phyloP scores from a whole-genome alignment of 345 rosid species.

The Ailanthus altissimus region DNA sequence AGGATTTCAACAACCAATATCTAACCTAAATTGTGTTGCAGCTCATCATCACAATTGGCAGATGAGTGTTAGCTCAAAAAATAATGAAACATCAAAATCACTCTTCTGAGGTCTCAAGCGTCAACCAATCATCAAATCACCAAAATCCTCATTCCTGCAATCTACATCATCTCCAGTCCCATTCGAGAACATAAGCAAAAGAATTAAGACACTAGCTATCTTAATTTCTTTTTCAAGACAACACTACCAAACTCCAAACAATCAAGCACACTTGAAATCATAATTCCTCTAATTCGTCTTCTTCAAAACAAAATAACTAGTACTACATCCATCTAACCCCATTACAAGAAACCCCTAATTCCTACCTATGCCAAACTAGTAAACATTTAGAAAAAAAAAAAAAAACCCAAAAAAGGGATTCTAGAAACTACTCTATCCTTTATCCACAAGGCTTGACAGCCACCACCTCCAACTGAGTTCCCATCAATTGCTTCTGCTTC shows the following conservation, averaged over 20 bases:
- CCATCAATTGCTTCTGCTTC: constrained; percentile 43
- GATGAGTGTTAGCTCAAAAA: constrained; percentile 18
- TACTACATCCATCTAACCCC: constrained; percentile 18
- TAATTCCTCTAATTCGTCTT: constrained; percentile 34
- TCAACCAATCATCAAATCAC: constrained; percentile 20
- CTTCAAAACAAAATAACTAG: constrained; percentile 23
- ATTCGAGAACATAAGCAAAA: constrained; percentile 11
- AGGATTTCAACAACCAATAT: neutral
- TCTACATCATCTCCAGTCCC: constrained; percentile 6
- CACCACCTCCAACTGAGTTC: constrained; percentile 19
- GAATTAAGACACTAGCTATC: constrained; percentile 20
- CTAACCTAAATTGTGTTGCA: constrained; percentile 22
- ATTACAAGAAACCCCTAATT: constrained; percentile 32
- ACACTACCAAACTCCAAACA: constrained; percentile 25
- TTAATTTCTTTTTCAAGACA: constrained; percentile 14
- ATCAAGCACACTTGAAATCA: constrained; percentile 34
- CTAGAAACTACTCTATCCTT: constrained; percentile 28
- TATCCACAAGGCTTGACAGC: constrained; percentile 47
- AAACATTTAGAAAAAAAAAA: neutral
- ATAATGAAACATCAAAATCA: neutral
- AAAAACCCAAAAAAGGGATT: neutral
- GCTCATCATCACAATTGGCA: constrained; percentile 16
- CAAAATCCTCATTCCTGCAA: constrained; percentile 14
- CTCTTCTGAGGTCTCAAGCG: neutral
- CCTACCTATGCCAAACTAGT: constrained; percentile 38